phyloP scores from a whole-genome alignment of 2,329 filamentous ascomycete genomes.

The Aphanoascus verrucosus region DNA sequence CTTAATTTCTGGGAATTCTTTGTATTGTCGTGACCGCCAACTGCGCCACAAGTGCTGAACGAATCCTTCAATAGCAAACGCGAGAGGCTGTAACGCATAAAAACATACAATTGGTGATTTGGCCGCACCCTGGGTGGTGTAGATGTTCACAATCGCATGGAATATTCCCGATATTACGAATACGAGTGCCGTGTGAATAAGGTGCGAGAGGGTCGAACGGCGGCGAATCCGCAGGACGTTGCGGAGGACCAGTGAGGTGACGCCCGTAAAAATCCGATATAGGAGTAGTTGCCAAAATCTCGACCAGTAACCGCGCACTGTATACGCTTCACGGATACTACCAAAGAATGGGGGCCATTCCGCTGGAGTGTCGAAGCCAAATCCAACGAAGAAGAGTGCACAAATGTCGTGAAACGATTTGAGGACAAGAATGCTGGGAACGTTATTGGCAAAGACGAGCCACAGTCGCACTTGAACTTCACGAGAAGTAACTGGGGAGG shows the following conservation, averaged over 20 bases:
- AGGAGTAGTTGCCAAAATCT: conserved; percentile 9
- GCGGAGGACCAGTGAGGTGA: conserved; percentile 1
- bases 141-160: conserved; percentile 3
- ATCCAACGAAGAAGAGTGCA: conserved; percentile 2
- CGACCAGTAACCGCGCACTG: conserved; percentile 9
- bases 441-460: neutral
- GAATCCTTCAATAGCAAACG: neutral
- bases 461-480: conserved; percentile 2
- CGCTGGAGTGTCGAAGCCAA: conserved; percentile 3
- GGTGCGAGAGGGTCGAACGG: conserved; percentile 1
- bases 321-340: conserved; percentile 4
- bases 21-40: neutral
- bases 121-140: neutral
- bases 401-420: conserved; percentile 3
- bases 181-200: neutral
- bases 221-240: neutral
- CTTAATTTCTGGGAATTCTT: neutral
- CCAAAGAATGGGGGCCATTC: conserved; percentile 11
- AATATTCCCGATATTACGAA: conserved; percentile 4
- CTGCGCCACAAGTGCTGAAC: neutral
- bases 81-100: conserved; percentile 8
- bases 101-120: conserved; percentile 2
- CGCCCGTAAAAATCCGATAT: conserved; percentile 1
- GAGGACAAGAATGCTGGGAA: neutral
- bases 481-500: neutral